A percentile compares a stretch with the other conserved stretches of the same genome.
These are phyloP conservation scores for Rostrohypoxylon terebratum DNA, from an alignment of 495 filamentous ascomycete genomes.

Conservation along the genomic window DNA sequence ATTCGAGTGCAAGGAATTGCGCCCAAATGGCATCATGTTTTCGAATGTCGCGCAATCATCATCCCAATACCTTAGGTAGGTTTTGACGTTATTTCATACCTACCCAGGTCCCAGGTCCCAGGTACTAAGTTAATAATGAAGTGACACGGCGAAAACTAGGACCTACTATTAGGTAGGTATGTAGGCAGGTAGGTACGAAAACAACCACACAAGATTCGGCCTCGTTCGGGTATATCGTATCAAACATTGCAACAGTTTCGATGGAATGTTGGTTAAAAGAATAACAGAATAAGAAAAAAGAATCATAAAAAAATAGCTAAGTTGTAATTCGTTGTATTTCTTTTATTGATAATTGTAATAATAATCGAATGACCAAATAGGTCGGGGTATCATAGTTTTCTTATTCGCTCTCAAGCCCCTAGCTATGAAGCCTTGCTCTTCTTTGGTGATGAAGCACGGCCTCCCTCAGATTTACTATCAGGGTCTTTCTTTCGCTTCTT, in stretches of 20 bases:
- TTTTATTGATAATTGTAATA: too few relatives aligned
- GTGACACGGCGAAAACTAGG: too few relatives aligned
- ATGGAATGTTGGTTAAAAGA: background rate
- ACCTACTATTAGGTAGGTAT: too few relatives aligned
- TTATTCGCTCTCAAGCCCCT: background rate
- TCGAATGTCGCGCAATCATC: constrained; percentile 1
- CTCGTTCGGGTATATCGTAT: background rate
- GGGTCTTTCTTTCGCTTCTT: constrained; percentile 47
- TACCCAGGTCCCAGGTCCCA: too few relatives aligned
- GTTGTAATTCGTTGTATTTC: background rate
- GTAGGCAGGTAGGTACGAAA: too few relatives aligned
- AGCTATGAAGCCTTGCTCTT: constrained; percentile 41
- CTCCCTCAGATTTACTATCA: constrained; percentile 22
- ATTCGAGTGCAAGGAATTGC: background rate
- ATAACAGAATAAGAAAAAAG: too few relatives aligned
- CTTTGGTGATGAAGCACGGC: constrained; percentile 33
- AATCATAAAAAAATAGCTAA: too few relatives aligned
- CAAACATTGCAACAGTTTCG: background rate
- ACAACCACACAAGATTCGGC: too few relatives aligned
- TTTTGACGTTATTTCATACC: background rate
- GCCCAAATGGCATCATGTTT: background rate
- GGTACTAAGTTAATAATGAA: too few relatives aligned
- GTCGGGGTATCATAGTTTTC: constrained; percentile 40
- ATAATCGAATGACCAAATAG: constrained; percentile 30
- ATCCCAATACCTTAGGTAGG: too few relatives aligned